Evolutionary conservation across 2,329 filamentous ascomycete species (phyloP).

Genomic region (Alternaria ventricosa): DNA sequence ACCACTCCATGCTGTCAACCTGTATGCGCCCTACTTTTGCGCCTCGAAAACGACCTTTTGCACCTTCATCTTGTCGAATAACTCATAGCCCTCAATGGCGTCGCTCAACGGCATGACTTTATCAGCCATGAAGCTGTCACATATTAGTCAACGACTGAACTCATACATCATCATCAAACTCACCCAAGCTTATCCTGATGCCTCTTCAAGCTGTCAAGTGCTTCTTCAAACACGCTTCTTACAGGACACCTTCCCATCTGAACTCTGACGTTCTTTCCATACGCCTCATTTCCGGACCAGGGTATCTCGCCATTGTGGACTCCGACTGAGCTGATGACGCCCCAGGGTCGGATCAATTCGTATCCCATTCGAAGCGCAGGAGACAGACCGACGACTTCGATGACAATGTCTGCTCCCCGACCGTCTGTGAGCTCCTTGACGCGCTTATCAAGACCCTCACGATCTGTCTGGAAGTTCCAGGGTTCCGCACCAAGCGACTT

Average conservation of each 20-base stretch:
- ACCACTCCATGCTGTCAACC: neutral
- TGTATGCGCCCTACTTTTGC: slow-evolving; percentile 35
- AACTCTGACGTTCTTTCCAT: slow-evolving; percentile 58
- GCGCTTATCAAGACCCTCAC: slow-evolving; percentile 68
- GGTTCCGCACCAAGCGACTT: slow-evolving; percentile 78
- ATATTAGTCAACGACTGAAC: neutral
- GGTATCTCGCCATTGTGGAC: slow-evolving; percentile 59
- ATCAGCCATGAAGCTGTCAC: slow-evolving; percentile 57
- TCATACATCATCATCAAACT: slow-evolving; percentile 10
- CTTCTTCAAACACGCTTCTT: slow-evolving; percentile 57
- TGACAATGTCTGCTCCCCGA: slow-evolving; percentile 82
- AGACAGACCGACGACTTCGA: slow-evolving; percentile 61
- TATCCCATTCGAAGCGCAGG: slow-evolving; percentile 57
- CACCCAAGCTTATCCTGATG: slow-evolving; percentile 58
- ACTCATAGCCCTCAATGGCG: slow-evolving; percentile 59
- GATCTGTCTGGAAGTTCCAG: slow-evolving; percentile 76
- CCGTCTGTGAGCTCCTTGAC: slow-evolving; percentile 79
- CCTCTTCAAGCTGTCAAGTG: slow-evolving; percentile 53
- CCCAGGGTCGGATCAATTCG: slow-evolving; percentile 58
- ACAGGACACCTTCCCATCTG: slow-evolving; percentile 60
- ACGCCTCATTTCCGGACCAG: slow-evolving; percentile 57
- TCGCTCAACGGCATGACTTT: slow-evolving; percentile 59
- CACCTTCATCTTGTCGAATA: slow-evolving; percentile 61
- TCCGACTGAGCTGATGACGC: slow-evolving; percentile 56
- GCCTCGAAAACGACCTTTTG: slow-evolving; percentile 61